Evolutionary conservation across 2,329 filamentous ascomycete species (phyloP).

Genomic region (Hypoxylon sp.): DNA sequence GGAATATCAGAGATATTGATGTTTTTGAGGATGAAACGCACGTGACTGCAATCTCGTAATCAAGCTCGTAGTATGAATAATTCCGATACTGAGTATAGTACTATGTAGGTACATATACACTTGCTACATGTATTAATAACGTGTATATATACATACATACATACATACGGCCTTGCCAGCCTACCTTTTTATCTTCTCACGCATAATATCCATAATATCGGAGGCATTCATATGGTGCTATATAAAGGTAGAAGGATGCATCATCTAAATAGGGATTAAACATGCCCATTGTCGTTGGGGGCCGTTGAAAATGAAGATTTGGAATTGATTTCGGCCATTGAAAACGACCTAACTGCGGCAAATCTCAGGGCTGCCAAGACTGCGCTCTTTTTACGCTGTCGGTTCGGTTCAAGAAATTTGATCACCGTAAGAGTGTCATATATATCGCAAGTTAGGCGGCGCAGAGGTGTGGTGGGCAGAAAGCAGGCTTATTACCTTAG

Average conservation of each 20-base stretch:
- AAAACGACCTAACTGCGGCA: slow-evolving; percentile 17
- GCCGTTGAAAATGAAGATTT: slow-evolving; percentile 13
- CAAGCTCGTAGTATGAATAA: slow-evolving; percentile 1
- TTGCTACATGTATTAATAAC: background rate
- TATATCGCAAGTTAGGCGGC: slow-evolving; percentile 2
- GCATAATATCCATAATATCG: too few relatives aligned
- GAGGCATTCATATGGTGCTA: too few relatives aligned
- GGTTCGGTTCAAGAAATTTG: background rate
- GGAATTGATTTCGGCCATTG: slow-evolving; percentile 35
- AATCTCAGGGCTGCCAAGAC: slow-evolving; percentile 28
- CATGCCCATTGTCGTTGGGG: slow-evolving; percentile 2
- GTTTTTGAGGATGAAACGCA: background rate
- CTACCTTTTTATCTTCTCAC: too few relatives aligned
- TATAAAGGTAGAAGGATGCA: too few relatives aligned
- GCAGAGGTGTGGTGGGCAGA: background rate
- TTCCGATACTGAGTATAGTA: background rate
- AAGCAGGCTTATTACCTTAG: background rate
- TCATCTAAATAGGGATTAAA: background rate
- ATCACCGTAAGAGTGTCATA: background rate
- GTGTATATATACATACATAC: too few relatives aligned
- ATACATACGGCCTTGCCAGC: too few relatives aligned
- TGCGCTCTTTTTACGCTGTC: slow-evolving; percentile 6
- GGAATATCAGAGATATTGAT: too few relatives aligned
- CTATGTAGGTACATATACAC: slow-evolving; percentile 9
- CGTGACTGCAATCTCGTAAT: background rate